phyloP scores from a whole-genome alignment of 2,329 filamentous ascomycete genomes.

The Zymoseptoria crescenta region DNA sequence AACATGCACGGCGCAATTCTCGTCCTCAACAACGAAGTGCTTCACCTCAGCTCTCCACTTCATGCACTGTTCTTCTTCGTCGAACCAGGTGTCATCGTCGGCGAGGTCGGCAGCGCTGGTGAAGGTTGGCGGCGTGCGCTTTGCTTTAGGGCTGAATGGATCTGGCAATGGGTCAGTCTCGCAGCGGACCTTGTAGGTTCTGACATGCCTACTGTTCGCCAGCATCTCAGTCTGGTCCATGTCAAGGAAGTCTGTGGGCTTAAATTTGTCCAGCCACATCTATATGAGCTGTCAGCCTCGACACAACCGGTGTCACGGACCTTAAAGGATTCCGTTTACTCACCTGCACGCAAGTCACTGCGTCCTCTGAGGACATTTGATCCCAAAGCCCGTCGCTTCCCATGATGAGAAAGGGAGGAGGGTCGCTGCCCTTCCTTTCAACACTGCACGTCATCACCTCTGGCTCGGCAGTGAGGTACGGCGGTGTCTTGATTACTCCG shows the following conservation, averaged over 20 bases:
- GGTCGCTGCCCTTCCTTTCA: conserved; percentile 32
- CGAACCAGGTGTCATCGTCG: conserved; percentile 31
- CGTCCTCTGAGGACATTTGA: conserved; percentile 26
- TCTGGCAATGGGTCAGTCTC: neutral
- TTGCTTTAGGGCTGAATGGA: neutral
- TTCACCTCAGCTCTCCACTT: conserved; percentile 36
- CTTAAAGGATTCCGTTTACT: neutral
- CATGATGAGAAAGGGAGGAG: conserved; percentile 54
- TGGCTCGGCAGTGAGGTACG: conserved; percentile 61
- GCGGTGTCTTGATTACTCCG: conserved; percentile 44
- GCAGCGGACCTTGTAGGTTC: neutral
- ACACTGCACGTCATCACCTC: conserved; percentile 53
- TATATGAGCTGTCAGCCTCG: neutral
- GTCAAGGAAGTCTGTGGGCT: conserved; percentile 19
- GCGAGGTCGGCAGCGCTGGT: conserved; percentile 6
- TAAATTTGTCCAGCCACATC: conserved; percentile 44
- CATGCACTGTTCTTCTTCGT: conserved; percentile 31
- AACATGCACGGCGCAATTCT: conserved; percentile 46
- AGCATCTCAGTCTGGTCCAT: conserved; percentile 1
- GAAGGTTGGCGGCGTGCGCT: conserved; percentile 5
- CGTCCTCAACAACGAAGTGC: conserved; percentile 44
- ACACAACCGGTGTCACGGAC: neutral
- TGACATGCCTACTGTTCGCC: neutral
- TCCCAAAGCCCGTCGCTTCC: conserved; percentile 59
- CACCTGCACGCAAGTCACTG: conserved; percentile 38